These are phyloP conservation scores for Clarireedia paspali DNA, from an alignment of 2,329 filamentous ascomycete genomes.

Conservation along the genomic window DNA sequence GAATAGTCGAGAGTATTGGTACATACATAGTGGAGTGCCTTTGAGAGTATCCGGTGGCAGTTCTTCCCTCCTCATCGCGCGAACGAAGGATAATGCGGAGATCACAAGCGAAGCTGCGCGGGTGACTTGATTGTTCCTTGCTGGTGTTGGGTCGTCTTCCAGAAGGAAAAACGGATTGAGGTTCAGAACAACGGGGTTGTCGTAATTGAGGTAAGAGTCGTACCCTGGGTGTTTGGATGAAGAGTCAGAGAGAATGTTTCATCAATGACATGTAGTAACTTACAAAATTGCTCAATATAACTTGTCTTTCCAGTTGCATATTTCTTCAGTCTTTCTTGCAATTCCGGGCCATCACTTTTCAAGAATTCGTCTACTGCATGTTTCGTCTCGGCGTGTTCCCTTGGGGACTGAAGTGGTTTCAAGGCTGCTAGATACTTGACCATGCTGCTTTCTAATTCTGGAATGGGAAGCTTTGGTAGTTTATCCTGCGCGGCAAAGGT, in stretches of 20 bases:
- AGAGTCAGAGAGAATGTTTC: not conserved
- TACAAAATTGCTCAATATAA: conserved; percentile 99
- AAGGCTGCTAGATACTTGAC: conserved; percentile 73
- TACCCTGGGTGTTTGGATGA: conserved; percentile 61
- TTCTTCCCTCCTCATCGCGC: conserved; percentile 88
- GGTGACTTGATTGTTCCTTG: conserved; percentile 92
- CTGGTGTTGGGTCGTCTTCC: conserved; percentile 94
- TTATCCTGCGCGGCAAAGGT: conserved; percentile 87
- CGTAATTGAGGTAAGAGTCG: conserved; percentile 95
- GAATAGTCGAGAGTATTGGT: conserved; percentile 92
- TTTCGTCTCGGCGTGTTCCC: conserved; percentile 78
- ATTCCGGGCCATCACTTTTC: conserved; percentile 66
- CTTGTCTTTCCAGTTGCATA: conserved; percentile 89
- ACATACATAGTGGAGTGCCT: conserved; percentile 89
- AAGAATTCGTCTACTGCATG: conserved; percentile 79
- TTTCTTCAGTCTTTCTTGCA: conserved; percentile 83
- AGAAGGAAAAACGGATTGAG: conserved; percentile 96
- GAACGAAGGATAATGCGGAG: conserved; percentile 84
- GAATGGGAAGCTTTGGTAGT: conserved; percentile 87
- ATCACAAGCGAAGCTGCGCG: conserved; percentile 86
- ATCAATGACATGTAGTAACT: conserved; percentile 30
- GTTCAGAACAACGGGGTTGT: conserved; percentile 95
- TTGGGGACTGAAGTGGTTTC: conserved; percentile 68
- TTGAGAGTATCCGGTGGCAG: conserved; percentile 80
- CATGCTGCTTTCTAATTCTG: conserved; percentile 72